phyloP scores from a whole-genome alignment of 768 basidiomycete species.

The Solioccasus polychromus region DNA sequence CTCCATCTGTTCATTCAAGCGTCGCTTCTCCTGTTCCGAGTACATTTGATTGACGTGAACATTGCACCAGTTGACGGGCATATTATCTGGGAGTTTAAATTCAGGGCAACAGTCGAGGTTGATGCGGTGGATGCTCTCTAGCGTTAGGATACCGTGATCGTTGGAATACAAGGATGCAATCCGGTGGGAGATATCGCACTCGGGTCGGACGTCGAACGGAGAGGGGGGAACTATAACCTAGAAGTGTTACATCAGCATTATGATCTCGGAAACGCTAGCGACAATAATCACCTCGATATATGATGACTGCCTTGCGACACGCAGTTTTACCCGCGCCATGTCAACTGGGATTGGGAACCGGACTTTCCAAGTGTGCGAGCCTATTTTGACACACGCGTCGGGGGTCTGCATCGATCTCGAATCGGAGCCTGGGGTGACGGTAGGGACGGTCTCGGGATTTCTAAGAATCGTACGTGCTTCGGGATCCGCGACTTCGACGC shows the following conservation, averaged over 20 bases:
- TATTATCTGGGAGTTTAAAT: conserved; percentile 21
- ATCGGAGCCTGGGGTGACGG: not conserved
- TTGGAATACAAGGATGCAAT: conserved; percentile 23
- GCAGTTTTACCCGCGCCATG: conserved; percentile 34
- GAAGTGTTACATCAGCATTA: too few relatives aligned
- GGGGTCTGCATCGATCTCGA: not conserved
- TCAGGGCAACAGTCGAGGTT: conserved; percentile 34
- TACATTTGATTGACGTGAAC: conserved; percentile 26
- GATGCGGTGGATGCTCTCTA: conserved; percentile 41
- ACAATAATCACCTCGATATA: conserved; percentile 39
- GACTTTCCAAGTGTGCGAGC: conserved; percentile 21
- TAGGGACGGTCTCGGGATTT: conserved; percentile 4
- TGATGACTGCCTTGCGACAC: conserved; percentile 50
- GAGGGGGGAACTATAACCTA: conserved; percentile 21
- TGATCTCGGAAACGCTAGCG: not conserved
- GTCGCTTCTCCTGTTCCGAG: conserved; percentile 16
- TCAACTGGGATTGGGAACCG: conserved; percentile 46
- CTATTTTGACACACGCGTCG: conserved; percentile 12
- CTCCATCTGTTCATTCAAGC: not conserved
- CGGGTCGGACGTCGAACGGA: conserved; percentile 19
- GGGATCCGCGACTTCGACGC: conserved; percentile 21
- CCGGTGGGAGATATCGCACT: conserved; percentile 15
- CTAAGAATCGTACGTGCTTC: conserved; percentile 11
- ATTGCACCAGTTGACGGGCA: conserved; percentile 26
- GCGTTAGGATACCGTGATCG: conserved; percentile 4